Conservation (phyloP, 805 yeast species). For the Candida methanosorbosa region DNA sequence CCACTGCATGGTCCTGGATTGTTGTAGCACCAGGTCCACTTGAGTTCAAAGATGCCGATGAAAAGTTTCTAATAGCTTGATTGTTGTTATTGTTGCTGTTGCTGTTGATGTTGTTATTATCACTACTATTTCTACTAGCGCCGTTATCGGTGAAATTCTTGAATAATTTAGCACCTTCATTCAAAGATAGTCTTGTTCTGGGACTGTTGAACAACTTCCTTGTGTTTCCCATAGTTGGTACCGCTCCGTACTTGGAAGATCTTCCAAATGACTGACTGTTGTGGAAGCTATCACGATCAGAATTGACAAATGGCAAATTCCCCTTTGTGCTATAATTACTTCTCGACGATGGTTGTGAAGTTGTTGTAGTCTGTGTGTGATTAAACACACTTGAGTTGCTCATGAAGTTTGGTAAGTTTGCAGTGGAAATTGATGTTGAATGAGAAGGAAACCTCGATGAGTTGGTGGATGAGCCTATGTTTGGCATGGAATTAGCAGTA, state of each 20-base stretch:
- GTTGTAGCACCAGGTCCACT: slow-evolving; percentile 6
- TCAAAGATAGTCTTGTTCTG: slow-evolving; percentile 1
- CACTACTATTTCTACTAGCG: background rate
- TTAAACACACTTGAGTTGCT: slow-evolving; percentile 5
- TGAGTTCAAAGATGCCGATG: slow-evolving; percentile 4
- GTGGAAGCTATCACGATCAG: too few species aligned
- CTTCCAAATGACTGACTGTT: too few species aligned
- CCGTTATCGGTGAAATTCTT: slow-evolving; percentile 1
- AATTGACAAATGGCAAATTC: too few species aligned
- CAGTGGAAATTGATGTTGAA: slow-evolving; percentile 7
- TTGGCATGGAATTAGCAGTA: too few species aligned
- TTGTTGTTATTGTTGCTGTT: too few species aligned
- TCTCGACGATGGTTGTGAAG: too few species aligned
- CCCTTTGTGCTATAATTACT: too few species aligned
- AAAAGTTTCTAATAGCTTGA: too few species aligned
- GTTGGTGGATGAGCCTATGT: too few species aligned
- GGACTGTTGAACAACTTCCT: background rate
- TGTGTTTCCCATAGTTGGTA: too few species aligned
- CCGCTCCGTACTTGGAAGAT: too few species aligned
- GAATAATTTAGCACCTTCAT: slow-evolving; percentile 3
- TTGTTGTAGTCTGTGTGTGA: too few species aligned
- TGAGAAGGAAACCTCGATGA: slow-evolving; percentile 6
- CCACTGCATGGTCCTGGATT: background rate
- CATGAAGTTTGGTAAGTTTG: slow-evolving; percentile 11
- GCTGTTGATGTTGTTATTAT: background rate